These are phyloP conservation scores for Dendrothele bispora DNA, from an alignment of 768 basidiomycete species.

Conservation along the genomic window DNA sequence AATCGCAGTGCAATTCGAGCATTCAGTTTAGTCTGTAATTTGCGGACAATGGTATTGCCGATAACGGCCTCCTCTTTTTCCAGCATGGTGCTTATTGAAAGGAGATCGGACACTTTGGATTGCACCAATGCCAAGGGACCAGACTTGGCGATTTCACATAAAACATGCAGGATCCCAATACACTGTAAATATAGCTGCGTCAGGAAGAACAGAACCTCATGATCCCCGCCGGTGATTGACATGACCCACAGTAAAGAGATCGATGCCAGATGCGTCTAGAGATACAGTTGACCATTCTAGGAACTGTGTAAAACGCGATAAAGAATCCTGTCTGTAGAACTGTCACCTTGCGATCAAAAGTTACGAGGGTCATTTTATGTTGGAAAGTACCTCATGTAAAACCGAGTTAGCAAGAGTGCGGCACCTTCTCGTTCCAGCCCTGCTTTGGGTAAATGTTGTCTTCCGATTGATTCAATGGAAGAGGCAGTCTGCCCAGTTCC, in stretches of 20 bases:
- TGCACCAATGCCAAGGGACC: constrained; percentile 56
- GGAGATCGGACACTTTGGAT: constrained; percentile 39
- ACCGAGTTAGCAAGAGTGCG: constrained; percentile 73
- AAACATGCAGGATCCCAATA: constrained; percentile 65
- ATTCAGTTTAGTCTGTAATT: constrained; percentile 64
- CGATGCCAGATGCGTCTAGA: constrained; percentile 36
- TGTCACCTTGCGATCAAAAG: too few relatives aligned
- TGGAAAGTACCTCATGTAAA: constrained; percentile 77
- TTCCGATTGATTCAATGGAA: constrained; percentile 58
- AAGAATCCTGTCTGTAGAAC: constrained; percentile 56
- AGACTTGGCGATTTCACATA: constrained; percentile 71
- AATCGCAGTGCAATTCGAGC: constrained; percentile 64
- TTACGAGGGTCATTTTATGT: too few relatives aligned
- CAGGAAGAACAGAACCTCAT: constrained; percentile 4
- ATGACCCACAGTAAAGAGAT: constrained; percentile 50
- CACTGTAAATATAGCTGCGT: constrained; percentile 37
- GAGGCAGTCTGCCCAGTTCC: constrained; percentile 53
- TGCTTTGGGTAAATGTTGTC: constrained; percentile 56
- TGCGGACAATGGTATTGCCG: constrained; percentile 67
- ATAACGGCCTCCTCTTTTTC: constrained; percentile 38
- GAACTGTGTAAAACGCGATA: constrained; percentile 49
- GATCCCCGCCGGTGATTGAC: constrained; percentile 8
- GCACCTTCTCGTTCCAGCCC: constrained; percentile 88
- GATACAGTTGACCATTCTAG: constrained; percentile 43
- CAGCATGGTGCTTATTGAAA: constrained; percentile 45